Evolutionary conservation across 176 grass and related monocot genomes (phyloP), one percentile per base, ranked within the genome.

Genomic region (Saccharum spontaneum): DNA sequence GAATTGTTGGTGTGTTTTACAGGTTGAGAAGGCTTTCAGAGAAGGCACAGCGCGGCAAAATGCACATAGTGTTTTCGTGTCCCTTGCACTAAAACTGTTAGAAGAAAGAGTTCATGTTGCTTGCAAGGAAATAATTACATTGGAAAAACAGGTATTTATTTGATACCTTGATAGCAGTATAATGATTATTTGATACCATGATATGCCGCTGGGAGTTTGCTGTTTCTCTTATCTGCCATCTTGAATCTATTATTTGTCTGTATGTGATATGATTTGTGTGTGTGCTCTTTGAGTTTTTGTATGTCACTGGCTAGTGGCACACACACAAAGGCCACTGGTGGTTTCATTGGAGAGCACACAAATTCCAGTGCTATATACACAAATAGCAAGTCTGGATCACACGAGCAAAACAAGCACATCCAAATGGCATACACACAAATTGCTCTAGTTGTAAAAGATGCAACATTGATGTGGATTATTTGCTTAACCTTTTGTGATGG

Each of bases 71-170:
- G 86, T 99, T 59, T 99, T 99, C 91, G 91, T 96, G 57, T 94
- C 89, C 78, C 86, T 99, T 69, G 90, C 89, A 62, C 80, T 99
- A 67, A 94, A 99, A 87, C 86, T 99, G 68, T 85, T 99, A 67
- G 97, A 99, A 86, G 93, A 99, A 48, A 79, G 93, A 59, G 87
- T 99, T 71, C 97, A 96, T 94, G 91, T 99, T 79, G 94, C 97
- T 77, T 97, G 94, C 88, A 97, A 97, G 86, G 94, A 97, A 87
- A 94, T 97, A 28, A 87, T 97, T 82, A 97, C 94, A 38, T 92
- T 97, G 86, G 94, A 94, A 89, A 97, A 97, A 36, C 94, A 97
- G 94, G 94, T 94, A 90, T 68, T 52, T 77, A 28, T n/a, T 49
- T 67, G 70, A 52, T 77, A 40, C 61, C 73, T 73, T 49, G 45